These are phyloP conservation scores for Vitis cinerea DNA, from an alignment of 164 flowering plant genomes.

Conservation along the genomic window DNA sequence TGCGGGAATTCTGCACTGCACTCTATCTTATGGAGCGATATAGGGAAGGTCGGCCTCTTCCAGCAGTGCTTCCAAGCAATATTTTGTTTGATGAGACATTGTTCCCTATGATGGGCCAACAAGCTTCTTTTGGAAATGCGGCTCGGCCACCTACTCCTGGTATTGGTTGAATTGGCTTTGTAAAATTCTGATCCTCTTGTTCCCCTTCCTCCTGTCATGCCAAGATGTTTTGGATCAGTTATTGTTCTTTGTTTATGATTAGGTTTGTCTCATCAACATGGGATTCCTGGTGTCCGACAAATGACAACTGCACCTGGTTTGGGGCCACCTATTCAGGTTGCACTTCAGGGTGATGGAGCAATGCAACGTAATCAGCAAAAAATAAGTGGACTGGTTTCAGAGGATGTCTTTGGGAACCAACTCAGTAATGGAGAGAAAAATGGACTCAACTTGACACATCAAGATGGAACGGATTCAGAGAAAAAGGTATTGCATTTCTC, in stretches of 20 bases:
- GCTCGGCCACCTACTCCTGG: conserved; percentile 67
- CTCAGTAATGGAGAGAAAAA: conserved; percentile 23
- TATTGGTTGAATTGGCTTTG: conserved; percentile 23
- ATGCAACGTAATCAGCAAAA: conserved; percentile 28
- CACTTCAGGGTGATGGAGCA: conserved; percentile 36
- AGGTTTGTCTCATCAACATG: conserved; percentile 66
- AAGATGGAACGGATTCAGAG: conserved; percentile 21
- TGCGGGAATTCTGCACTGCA: conserved; percentile 87
- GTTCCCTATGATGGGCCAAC: conserved; percentile 55
- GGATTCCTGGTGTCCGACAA: conserved; percentile 45
- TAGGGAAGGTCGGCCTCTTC: conserved; percentile 92
- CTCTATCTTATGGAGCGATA: conserved; percentile 92
- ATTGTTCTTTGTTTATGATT: conserved; percentile 6
- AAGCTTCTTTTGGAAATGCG: conserved; percentile 50
- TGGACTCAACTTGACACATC: conserved; percentile 14
- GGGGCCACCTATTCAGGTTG: conserved; percentile 51
- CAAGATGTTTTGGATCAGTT: conserved; percentile 3
- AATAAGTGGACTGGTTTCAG: conserved; percentile 17
- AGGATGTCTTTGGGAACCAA: conserved; percentile 28
- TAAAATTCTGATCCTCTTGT: neutral
- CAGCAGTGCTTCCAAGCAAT: conserved; percentile 65
- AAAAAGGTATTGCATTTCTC: conserved; percentile 28
- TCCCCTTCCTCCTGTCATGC: neutral
- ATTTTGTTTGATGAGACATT: conserved; percentile 65
- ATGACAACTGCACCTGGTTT: conserved; percentile 35